phyloP scores from a whole-genome alignment of 2,329 filamentous ascomycete species.

The Aquanectria penicillioides region DNA sequence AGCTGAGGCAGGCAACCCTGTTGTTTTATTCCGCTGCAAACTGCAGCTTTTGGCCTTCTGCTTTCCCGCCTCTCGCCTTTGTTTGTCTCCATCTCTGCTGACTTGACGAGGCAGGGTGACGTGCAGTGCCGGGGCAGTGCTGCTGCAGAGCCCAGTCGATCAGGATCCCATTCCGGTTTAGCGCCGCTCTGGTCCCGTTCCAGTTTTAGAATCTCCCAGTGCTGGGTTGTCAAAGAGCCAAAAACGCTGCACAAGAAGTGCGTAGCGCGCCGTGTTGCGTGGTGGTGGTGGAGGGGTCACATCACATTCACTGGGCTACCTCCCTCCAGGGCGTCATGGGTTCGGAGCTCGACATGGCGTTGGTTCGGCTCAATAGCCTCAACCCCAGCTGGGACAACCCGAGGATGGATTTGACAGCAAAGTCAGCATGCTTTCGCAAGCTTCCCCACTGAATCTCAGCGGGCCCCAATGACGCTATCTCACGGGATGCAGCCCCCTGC shows the following conservation, averaged over 20 bases:
- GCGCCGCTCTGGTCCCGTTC: constrained; percentile 12
- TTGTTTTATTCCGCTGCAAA: constrained; percentile 18
- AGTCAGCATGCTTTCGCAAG: constrained; percentile 20
- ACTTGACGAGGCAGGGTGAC: constrained; percentile 38
- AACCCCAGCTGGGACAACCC: not conserved
- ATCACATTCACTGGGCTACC: not conserved
- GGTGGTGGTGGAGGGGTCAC: not conserved
- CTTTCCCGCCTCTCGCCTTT: not conserved
- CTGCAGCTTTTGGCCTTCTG: not conserved
- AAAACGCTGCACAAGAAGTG: not conserved
- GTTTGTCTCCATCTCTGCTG: constrained; percentile 24
- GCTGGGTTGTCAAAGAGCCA: constrained; percentile 5
- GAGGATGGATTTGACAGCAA: not conserved
- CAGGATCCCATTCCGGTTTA: constrained; percentile 4
- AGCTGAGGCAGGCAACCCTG: not conserved
- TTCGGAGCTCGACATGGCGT: not conserved
- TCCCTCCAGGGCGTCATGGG: constrained; percentile 6
- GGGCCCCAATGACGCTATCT: constrained; percentile 20
- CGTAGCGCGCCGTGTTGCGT: not conserved
- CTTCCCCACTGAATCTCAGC: constrained; percentile 14
- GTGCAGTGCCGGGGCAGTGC: constrained; percentile 42
- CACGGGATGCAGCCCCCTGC: constrained; percentile 14
- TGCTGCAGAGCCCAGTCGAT: constrained; percentile 27
- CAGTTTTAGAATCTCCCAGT: constrained; percentile 23
- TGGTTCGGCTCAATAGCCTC: not conserved